phyloP scores from a whole-genome alignment of 73 alveolate genomes.

The Paramecium pentaurelia region DNA sequence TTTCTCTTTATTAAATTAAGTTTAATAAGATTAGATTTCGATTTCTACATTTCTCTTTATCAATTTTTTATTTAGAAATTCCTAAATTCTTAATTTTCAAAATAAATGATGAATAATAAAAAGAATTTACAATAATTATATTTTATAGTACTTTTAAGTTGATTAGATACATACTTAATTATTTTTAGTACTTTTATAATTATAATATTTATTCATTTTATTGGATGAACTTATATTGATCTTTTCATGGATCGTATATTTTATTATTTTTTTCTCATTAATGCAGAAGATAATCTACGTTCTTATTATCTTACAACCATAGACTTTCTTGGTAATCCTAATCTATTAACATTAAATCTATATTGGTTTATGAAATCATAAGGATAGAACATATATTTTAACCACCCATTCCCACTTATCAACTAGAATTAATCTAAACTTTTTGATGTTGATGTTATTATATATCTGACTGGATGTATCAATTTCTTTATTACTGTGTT shows the following conservation, averaged over 20 bases:
- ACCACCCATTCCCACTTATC: background rate
- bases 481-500: background rate
- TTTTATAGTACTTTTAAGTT: background rate
- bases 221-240: background rate
- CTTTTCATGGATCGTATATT: background rate
- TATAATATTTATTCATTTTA: background rate
- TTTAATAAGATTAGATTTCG: too few relatives aligned
- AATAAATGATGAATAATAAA: too few relatives aligned
- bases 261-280: background rate
- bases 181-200: background rate
- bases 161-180: background rate
- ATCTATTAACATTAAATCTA: background rate
- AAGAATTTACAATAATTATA: too few relatives aligned
- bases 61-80: too few relatives aligned
- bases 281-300: background rate
- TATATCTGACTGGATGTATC: background rate
- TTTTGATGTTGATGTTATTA: background rate
- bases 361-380: background rate
- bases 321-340: background rate
- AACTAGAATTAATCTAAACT: background rate
- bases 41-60: too few relatives aligned
- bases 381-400: background rate
- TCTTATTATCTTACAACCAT: background rate
- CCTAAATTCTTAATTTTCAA: too few relatives aligned
- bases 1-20: too few relatives aligned